A percentile compares a stretch with the other conserved stretches of the same genome.
Evolutionary conservation across 202 grass and related monocot species (phyloP).

Genomic region (Dendrocalamus latiflorus): DNA sequence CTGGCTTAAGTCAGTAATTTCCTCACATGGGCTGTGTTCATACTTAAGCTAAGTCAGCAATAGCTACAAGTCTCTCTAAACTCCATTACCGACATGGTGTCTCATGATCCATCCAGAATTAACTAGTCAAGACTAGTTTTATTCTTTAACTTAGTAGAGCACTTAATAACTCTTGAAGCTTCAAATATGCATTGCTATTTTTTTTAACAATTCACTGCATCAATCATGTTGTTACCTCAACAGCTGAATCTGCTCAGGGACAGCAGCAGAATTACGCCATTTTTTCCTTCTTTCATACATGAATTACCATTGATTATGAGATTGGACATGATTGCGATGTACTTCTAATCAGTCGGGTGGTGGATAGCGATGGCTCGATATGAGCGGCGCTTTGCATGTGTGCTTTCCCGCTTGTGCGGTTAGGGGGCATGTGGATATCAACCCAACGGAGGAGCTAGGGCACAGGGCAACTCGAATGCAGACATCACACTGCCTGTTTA

Average conservation of each 20-base stretch:
- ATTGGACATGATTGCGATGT: not conserved
- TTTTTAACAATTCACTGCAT: slow-evolving; percentile 34
- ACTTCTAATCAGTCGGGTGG: slow-evolving; percentile 5
- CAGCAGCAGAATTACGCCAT: not conserved
- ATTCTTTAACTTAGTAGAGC: no score
- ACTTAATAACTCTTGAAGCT: no score
- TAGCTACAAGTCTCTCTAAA: no score
- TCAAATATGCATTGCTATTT: no score
- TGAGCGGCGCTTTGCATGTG: not conserved
- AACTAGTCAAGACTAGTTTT: no score
- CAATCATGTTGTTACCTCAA: slow-evolving; percentile 31
- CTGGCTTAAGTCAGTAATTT: no score
- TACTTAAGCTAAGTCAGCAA: no score
- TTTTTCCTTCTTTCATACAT: slow-evolving; percentile 7
- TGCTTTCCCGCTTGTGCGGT: not conserved
- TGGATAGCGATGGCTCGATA: not conserved
- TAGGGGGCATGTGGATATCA: not conserved
- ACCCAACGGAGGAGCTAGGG: not conserved
- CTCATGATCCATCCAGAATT: no score
- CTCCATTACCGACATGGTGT: no score
- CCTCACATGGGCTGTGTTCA: no score
- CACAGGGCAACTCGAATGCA: not conserved
- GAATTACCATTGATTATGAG: not conserved
- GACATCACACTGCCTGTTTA: not conserved
- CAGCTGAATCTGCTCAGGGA: slow-evolving; percentile 12